phyloP scores from a whole-genome alignment of 495 filamentous ascomycete genomes.

The Talaromyces borbonicus region DNA sequence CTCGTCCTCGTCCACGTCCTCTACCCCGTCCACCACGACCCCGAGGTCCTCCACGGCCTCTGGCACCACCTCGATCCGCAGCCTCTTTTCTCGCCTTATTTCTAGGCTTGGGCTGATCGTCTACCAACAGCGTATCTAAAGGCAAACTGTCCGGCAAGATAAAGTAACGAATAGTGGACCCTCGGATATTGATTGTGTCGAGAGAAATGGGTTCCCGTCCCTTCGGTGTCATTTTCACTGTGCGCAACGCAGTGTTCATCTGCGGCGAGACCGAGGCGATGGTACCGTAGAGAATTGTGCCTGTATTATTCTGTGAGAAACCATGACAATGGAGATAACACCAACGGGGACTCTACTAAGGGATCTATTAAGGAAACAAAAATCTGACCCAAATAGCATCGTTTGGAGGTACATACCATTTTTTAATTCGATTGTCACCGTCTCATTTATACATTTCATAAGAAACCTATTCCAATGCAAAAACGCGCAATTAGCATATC shows the following conservation, averaged over 20 bases:
- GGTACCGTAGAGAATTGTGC: conserved; percentile 90
- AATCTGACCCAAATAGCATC: too few species aligned
- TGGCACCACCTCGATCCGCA: conserved; percentile 55
- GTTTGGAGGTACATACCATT: conserved; percentile 64
- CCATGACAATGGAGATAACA: background rate
- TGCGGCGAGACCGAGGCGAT: conserved; percentile 89
- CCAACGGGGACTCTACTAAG: too few species aligned
- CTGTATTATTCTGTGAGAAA: conserved; percentile 30
- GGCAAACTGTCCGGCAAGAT: conserved; percentile 92
- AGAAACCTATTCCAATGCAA: conserved; percentile 57
- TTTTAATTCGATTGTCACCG: conserved; percentile 94
- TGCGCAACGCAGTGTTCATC: conserved; percentile 92
- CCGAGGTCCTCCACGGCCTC: conserved; percentile 43
- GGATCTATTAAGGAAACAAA: too few species aligned
- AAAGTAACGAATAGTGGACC: conserved; percentile 85
- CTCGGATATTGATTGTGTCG: conserved; percentile 94
- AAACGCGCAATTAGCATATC: too few species aligned
- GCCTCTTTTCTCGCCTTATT: conserved; percentile 97
- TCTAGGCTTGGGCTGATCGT: conserved; percentile 96
- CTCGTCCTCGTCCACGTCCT: conserved; percentile 56
- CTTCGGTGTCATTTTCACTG: conserved; percentile 88
- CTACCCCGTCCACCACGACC: conserved; percentile 51
- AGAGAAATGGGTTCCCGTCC: conserved; percentile 76
- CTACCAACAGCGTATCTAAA: conserved; percentile 86
- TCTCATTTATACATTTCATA: conserved; percentile 98